These are phyloP conservation scores for Quercus tomentella DNA, from an alignment of 331 rosid species.

Conservation along the genomic window DNA sequence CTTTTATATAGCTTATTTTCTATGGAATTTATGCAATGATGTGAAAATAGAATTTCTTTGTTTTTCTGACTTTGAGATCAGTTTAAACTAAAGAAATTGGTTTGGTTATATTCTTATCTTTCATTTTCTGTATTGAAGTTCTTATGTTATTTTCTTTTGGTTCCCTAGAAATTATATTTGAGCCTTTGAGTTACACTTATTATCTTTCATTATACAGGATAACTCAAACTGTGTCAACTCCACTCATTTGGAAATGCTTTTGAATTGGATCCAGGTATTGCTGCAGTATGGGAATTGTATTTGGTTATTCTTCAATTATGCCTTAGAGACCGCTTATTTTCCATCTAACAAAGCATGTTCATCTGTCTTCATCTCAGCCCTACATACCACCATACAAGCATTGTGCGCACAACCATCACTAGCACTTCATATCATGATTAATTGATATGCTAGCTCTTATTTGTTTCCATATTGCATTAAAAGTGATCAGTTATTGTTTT, in stretches of 20 bases:
- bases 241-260: conserved; percentile 65
- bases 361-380: neutral
- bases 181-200: conserved; percentile 8
- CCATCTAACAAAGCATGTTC: neutral
- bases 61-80: neutral
- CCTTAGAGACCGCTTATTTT: neutral
- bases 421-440: neutral
- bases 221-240: conserved; percentile 29
- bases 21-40: neutral
- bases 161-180: neutral
- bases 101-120: neutral
- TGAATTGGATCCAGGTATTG: conserved; percentile 86
- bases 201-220: conserved; percentile 44
- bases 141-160: neutral
- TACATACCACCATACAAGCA: neutral
- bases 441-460: neutral
- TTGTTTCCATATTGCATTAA: neutral
- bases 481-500: neutral
- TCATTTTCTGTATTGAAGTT: neutral
- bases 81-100: neutral
- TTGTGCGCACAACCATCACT: neutral
- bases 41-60: neutral
- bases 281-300: neutral
- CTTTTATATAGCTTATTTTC: neutral
- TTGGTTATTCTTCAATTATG: neutral